phyloP scores from a whole-genome alignment of 73 alveolate genomes.

The Loxodes magnus region DNA sequence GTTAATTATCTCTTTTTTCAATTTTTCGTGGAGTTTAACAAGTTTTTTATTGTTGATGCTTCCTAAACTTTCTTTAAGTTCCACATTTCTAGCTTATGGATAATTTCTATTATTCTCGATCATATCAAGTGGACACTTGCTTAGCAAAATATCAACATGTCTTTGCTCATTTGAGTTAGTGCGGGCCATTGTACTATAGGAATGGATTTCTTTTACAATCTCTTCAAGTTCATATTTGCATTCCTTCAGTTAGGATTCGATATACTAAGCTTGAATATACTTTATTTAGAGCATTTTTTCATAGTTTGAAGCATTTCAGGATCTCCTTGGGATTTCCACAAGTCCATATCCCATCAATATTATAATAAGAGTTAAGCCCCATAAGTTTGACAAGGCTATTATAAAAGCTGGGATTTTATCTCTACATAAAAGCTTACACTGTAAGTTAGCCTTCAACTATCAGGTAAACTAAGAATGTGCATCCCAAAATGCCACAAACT shows the following conservation, averaged over 20 bases:
- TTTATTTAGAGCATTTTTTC: background rate
- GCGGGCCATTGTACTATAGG: no score
- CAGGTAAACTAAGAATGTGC: slow-evolving; percentile 1
- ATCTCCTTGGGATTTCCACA: slow-evolving; percentile 10
- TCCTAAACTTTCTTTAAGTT: background rate
- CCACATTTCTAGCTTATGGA: background rate
- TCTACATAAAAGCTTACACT: no score
- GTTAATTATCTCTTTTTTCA: background rate
- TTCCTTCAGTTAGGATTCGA: background rate
- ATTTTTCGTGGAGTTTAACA: background rate
- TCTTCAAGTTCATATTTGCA: slow-evolving; percentile 1
- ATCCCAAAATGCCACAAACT: background rate
- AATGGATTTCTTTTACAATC: no score
- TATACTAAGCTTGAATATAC: background rate
- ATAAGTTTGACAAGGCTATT: slow-evolving; percentile 1
- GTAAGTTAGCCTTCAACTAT: slow-evolving; percentile 1
- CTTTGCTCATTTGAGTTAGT: no score
- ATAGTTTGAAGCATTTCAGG: background rate
- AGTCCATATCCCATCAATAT: slow-evolving; percentile 11
- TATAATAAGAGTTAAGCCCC: slow-evolving; percentile 6
- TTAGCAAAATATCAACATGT: slow-evolving; percentile 1
- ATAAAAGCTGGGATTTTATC: background rate
- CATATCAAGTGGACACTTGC: slow-evolving; percentile 4
- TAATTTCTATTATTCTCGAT: background rate
- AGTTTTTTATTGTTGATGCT: background rate